A percentile compares a stretch with the other conserved stretches of the same genome.
Conservation (phyloP, 164 flowering plant genomes). For the Amborella trichopoda region DNA sequence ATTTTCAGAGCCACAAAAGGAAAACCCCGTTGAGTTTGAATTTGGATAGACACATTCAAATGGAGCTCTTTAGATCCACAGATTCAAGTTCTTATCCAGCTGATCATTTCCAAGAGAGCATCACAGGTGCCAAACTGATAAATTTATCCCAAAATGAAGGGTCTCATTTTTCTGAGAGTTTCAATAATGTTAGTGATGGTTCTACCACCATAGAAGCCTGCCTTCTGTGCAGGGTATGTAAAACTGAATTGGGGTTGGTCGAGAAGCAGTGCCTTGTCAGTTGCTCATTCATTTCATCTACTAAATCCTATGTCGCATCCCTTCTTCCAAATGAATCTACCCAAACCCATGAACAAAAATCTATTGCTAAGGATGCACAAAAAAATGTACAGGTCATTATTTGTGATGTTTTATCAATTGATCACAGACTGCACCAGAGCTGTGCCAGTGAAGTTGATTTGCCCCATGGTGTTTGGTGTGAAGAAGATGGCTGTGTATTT, state of each 20-base stretch:
- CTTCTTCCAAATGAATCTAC: conserved; percentile 16
- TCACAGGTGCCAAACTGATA: conserved; percentile 6
- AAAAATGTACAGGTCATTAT: conserved; percentile 30
- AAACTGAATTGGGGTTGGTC: conserved; percentile 51
- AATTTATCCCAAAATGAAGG: conserved; percentile 12
- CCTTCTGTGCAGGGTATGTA: conserved; percentile 59
- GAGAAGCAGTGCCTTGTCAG: conserved; percentile 36
- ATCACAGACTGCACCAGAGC: conserved; percentile 28
- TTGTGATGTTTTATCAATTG: conserved; percentile 37
- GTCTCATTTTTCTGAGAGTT: conserved; percentile 18
- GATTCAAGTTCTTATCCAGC: conserved; percentile 18
- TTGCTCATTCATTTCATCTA: conserved; percentile 38
- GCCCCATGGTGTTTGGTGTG: conserved; percentile 58
- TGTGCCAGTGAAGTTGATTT: conserved; percentile 9
- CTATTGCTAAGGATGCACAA: conserved; percentile 7
- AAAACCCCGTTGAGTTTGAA: conserved; percentile 26
- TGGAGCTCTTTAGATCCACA: conserved; percentile 10
- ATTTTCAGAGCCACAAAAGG: conserved; percentile 55
- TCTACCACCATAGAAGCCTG: conserved; percentile 18
- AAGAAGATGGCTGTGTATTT: conserved; percentile 89
- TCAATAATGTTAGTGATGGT: background rate
- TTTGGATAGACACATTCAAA: conserved; percentile 9
- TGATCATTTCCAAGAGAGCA: conserved; percentile 11
- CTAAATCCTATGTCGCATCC: conserved; percentile 45
- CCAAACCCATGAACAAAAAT: conserved; percentile 1